Evolutionary conservation across 2,329 filamentous ascomycete species (phyloP).

Genomic region (Hypomyces perniciosus): DNA sequence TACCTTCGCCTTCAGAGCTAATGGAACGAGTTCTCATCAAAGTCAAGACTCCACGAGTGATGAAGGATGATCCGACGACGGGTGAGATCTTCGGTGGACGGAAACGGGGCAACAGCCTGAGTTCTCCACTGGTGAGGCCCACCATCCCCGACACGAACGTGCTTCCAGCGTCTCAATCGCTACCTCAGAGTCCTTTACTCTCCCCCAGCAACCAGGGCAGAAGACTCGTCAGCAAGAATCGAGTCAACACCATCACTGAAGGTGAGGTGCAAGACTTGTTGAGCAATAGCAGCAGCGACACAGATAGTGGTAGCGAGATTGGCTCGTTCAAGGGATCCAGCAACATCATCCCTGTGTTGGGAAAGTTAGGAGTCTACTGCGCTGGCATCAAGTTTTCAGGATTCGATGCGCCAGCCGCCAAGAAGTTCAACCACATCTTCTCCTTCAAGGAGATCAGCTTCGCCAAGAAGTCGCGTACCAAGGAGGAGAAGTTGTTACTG

Average conservation of each 20-base stretch:
- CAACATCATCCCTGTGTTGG: slow-evolving; percentile 80
- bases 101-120: slow-evolving; percentile 63
- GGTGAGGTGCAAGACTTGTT: slow-evolving; percentile 48
- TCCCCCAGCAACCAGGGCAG: slow-evolving; percentile 45
- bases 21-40: slow-evolving; percentile 84
- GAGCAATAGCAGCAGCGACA: slow-evolving; percentile 69
- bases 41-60: slow-evolving; percentile 67
- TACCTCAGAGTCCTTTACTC: slow-evolving; percentile 50
- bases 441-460: slow-evolving; percentile 91
- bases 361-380: slow-evolving; percentile 75
- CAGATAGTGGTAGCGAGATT: slow-evolving; percentile 61
- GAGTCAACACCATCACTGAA: slow-evolving; percentile 52
- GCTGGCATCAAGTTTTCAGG: slow-evolving; percentile 74
- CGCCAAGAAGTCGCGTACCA: slow-evolving; percentile 68
- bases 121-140: slow-evolving; percentile 57
- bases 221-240: slow-evolving; percentile 45
- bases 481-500: slow-evolving; percentile 69
- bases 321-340: slow-evolving; percentile 57
- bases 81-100: slow-evolving; percentile 36
- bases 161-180: slow-evolving; percentile 43
- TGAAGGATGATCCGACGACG: slow-evolving; percentile 33
- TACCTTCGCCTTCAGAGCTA: slow-evolving; percentile 83
- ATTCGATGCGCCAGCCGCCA: slow-evolving; percentile 72
- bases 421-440: slow-evolving; percentile 88
- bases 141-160: slow-evolving; percentile 50